Evolutionary conservation across 805 yeast species (phyloP).

Genomic region (Yarrowia sp.): DNA sequence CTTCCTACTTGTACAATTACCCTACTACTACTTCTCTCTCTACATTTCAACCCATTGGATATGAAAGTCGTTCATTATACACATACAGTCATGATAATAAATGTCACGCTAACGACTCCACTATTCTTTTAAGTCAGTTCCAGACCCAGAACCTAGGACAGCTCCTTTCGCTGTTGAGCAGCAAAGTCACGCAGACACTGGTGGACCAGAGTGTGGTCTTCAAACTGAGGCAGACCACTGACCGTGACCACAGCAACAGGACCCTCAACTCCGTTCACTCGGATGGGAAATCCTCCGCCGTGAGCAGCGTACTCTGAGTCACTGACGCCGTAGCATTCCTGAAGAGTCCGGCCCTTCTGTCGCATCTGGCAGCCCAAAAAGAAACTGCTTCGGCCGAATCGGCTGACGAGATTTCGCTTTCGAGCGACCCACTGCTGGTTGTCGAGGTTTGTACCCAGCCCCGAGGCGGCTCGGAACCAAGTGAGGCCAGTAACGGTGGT

Average conservation of each 20-base stretch:
- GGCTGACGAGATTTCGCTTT: slow-evolving; percentile 35
- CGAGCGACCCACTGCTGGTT: slow-evolving; percentile 37
- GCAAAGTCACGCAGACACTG: slow-evolving; percentile 42
- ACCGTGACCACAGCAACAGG: slow-evolving; percentile 37
- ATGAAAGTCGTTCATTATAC: no score
- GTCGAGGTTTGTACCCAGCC: slow-evolving; percentile 38
- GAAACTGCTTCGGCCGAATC: slow-evolving; percentile 36
- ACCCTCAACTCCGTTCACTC: slow-evolving; percentile 38
- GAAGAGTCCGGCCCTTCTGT: slow-evolving; percentile 31
- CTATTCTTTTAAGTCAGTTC: neutral
- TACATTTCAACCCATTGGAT: no score
- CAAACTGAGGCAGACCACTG: slow-evolving; percentile 36
- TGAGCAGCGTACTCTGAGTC: slow-evolving; percentile 35
- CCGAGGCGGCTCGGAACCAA: slow-evolving; percentile 35
- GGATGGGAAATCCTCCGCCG: slow-evolving; percentile 40
- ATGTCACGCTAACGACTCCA: no score
- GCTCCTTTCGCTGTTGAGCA: slow-evolving; percentile 6
- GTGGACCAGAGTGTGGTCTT: slow-evolving; percentile 35
- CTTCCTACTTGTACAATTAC: no score
- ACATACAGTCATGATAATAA: no score
- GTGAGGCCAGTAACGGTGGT: slow-evolving; percentile 33
- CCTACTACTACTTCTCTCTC: no score
- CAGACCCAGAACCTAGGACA: neutral
- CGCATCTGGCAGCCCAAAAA: slow-evolving; percentile 36
- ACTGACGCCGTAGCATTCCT: slow-evolving; percentile 31